Evolutionary conservation across 345 rosid genomes (phyloP).

Genomic region (Eucalyptus virginea): DNA sequence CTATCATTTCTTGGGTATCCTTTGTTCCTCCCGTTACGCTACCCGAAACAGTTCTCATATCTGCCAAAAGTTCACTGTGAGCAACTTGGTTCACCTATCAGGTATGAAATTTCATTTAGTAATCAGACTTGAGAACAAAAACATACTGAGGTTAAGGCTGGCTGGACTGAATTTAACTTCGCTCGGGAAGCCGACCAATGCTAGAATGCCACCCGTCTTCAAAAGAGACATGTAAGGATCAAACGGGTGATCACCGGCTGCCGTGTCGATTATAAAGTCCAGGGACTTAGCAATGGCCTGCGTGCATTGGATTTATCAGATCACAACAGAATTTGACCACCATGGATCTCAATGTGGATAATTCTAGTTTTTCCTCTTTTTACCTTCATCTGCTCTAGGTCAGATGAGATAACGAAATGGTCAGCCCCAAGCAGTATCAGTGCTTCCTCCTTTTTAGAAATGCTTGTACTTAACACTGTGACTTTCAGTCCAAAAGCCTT

Average conservation of each 20-base stretch:
- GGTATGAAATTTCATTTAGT: neutral
- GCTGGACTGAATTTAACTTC: conserved; percentile 72
- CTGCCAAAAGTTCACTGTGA: conserved; percentile 4
- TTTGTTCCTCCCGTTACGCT: conserved; percentile 65
- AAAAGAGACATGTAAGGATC: conserved; percentile 69
- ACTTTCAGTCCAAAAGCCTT: conserved; percentile 81
- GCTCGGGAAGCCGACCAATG: conserved; percentile 58
- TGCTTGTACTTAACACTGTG: conserved; percentile 81
- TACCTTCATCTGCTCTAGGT: conserved; percentile 60
- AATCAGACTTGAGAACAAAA: neutral
- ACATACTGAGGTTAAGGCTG: conserved; percentile 37
- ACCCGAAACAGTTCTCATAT: conserved; percentile 50
- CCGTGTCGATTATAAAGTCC: conserved; percentile 73
- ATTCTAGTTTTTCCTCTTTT: neutral
- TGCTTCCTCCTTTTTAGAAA: conserved; percentile 77
- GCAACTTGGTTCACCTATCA: neutral
- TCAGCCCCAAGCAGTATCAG: conserved; percentile 54
- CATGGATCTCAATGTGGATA: neutral
- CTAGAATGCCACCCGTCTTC: conserved; percentile 55
- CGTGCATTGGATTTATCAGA: neutral
- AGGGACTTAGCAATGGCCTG: conserved; percentile 52
- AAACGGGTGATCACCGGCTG: conserved; percentile 77
- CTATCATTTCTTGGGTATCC: conserved; percentile 65
- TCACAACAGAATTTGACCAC: neutral
- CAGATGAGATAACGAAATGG: conserved; percentile 60